A percentile compares a stretch with the other conserved stretches of the same genome.
These are phyloP conservation scores for Hirschioporus abietinus DNA, from an alignment of 768 basidiomycete genomes.

Conservation along the genomic window DNA sequence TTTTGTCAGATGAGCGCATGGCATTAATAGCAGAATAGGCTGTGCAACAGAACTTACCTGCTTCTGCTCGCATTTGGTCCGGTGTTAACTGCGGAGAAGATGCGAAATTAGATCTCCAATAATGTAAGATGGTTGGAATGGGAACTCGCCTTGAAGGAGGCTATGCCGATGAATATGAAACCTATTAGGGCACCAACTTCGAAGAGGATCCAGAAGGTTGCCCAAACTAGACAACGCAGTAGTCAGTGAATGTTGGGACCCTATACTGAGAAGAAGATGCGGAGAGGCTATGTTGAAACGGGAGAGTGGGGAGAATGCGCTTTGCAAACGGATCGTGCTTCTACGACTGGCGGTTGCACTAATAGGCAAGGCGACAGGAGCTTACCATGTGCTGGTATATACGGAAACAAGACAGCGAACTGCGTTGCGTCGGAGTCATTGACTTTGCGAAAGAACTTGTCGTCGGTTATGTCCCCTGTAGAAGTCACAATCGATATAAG, in stretches of 20 bases:
- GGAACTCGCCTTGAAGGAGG: slow-evolving; percentile 60
- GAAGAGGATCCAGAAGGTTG: slow-evolving; percentile 78
- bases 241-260: slow-evolving; percentile 1
- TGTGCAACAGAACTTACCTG: slow-evolving; percentile 41
- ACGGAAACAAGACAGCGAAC: slow-evolving; percentile 70
- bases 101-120: slow-evolving; percentile 1
- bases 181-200: slow-evolving; percentile 67
- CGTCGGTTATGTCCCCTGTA: slow-evolving; percentile 89
- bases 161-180: slow-evolving; percentile 77
- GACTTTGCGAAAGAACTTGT: slow-evolving; percentile 89
- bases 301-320: not conserved
- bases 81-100: slow-evolving; percentile 36
- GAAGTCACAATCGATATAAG: slow-evolving; percentile 2
- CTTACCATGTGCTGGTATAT: slow-evolving; percentile 67
- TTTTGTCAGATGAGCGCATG: slow-evolving; percentile 1
- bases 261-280: not conserved
- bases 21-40: not conserved
- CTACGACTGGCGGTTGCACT: not conserved
- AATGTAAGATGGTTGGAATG: slow-evolving; percentile 20
- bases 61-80: slow-evolving; percentile 65
- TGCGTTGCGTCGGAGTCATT: slow-evolving; percentile 94
- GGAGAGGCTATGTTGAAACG: not conserved
- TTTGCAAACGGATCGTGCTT: not conserved
- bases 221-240: slow-evolving; percentile 58
- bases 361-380: slow-evolving; percentile 6